Conservation (phyloP, 768 basidiomycete species). For the Amanita muscaria region DNA sequence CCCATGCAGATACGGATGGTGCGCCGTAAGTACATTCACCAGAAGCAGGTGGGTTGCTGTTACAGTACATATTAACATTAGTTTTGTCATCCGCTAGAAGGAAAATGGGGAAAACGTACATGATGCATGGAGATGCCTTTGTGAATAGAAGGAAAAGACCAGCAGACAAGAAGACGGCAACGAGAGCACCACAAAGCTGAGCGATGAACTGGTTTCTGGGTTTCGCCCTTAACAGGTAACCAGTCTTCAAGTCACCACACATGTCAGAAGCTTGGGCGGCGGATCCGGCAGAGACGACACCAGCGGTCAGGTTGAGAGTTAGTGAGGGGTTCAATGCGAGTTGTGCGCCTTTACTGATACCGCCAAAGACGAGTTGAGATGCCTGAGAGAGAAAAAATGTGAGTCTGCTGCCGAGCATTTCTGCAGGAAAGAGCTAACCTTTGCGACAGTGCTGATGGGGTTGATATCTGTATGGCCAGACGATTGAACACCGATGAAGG, state of each 20-base stretch:
- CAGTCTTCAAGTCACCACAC: conserved; percentile 64
- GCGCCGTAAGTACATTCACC: conserved; percentile 43
- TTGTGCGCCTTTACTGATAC: conserved; percentile 41
- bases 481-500: conserved; percentile 59
- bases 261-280: conserved; percentile 55
- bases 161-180: conserved; percentile 50
- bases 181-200: conserved; percentile 47
- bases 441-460: conserved; percentile 51
- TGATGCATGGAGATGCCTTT: conserved; percentile 53
- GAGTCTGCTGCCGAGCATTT: neutral
- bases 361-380: conserved; percentile 58
- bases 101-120: conserved; percentile 22
- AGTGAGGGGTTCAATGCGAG: conserved; percentile 27
- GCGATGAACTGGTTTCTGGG: conserved; percentile 56
- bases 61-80: too few species aligned
- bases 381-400: conserved; percentile 21
- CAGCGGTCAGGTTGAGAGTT: conserved; percentile 42
- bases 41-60: conserved; percentile 19
- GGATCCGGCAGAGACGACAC: conserved; percentile 45
- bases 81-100: too few species aligned
- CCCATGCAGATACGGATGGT: conserved; percentile 49
- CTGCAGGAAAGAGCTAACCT: conserved; percentile 20
- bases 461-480: conserved; percentile 54
- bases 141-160: conserved; percentile 57
- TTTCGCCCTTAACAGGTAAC: conserved; percentile 56